Base-by-base conservation (phyloP, 176 grass and related monocot genomes). In the Pharus latifolius region DNA sequence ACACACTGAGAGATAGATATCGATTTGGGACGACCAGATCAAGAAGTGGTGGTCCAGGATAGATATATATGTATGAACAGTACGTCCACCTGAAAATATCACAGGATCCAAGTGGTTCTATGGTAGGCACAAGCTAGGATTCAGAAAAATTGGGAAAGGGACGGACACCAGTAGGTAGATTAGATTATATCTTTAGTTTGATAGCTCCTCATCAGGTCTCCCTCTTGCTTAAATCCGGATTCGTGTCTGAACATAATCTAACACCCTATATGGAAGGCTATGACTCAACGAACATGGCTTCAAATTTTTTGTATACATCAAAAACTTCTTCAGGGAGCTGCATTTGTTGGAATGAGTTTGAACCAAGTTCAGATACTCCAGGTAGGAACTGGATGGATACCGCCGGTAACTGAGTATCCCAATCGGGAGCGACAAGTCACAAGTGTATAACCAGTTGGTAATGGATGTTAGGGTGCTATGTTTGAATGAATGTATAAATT, bases 51-150 rank as follows among this genome's bases (percentile, higher is more conserved):
- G 54, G 5, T 52, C 32, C 47, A 29, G 45, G 13, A 66, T 37
- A 69, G 76, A 64, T 42, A 62, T 49, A 62, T 43, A 55, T 85
- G 70, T 70, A 69, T 64, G 56, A 85, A 80, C 70, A 80, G 83
- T 80, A 31, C 63, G 63, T 63, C 83, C 83, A 75, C 83, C 83
- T 75, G 83, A 78, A 47, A 76, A 80, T 85, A 56, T 70, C 77
- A 43, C 63, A 46, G n/a, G n/a, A n/a, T n/a, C n/a, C n/a, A n/a
- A n/a, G n/a, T 7, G 3, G 14, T 49, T 69, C n/a, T 41, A 56
- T 25, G 75, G 63, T 85, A 70, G 71, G 71, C 63, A 85, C 77
- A 57, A 62, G n/a, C n/a, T n/a, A n/a, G 63, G 77, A 64, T 70
- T 85, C 65, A 64, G 70, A 70, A 69, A 80, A 58, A 57, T 24